Base-by-base conservation (phyloP, 768 basidiomycete genomes). In the Amyloporia xantha region DNA sequence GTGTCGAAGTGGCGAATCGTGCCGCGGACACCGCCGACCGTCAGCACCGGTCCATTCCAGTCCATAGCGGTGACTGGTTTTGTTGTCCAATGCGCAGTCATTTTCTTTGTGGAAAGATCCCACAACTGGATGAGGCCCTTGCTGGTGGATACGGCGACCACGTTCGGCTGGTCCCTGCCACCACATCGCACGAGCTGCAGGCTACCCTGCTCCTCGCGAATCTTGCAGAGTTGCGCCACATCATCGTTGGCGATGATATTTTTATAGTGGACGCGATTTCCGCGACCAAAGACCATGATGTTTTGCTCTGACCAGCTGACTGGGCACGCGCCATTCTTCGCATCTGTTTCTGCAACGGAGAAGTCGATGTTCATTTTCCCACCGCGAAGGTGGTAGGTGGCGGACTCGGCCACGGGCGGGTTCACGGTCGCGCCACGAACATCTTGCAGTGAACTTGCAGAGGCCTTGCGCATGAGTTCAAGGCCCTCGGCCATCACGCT, bases 1-100 rank as follows among this genome's bases (percentile, higher is more conserved):
- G 82, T 84, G 61, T 91, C 86, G 57, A 79, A 85, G 61, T 86
- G 82, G 52, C 80, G 75, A 48, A 92, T 84, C 24, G 76, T 73
- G n/a, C 84, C 88, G 55, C 82, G 82, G 49, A 68, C 58, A 36
- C 79, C 78, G 3, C 86, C 87, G 7, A 79, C 74, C 13, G 77
- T 78, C n/a, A 92, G 69, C 10, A 83, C 68, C 17, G 77, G 73
- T 2, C 77, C 77, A 54, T 77, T 77, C 82, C 86, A 91, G 19
- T 72, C 71, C 66, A 92, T 67, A 15, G 77, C 72, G 0, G 79
- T 76, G 17, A 85, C 76, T 36, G 81, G 80, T 45, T 73, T 74
- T 71, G 82, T 81, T 24, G 75, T 64, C 73, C 75, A 80, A 27
- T 66, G 75, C 19, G 74, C 59, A 7, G 78, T 71, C 58, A 74